phyloP scores from a whole-genome alignment of 2,329 filamentous ascomycete species.

The Exserohilum rostratum region DNA sequence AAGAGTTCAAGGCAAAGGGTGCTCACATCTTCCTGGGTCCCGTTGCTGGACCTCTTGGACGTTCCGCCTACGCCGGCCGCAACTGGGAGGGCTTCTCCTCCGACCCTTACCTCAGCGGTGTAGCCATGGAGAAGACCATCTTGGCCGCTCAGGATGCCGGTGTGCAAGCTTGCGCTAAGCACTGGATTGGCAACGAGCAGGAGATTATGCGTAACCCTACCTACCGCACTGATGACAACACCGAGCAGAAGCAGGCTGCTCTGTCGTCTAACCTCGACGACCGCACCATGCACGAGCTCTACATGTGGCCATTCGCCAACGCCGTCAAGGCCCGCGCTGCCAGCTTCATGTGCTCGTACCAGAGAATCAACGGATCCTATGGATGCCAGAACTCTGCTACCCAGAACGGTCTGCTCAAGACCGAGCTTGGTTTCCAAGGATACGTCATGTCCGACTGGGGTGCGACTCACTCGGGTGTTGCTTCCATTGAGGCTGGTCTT shows the following conservation, averaged over 20 bases:
- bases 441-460: conserved; percentile 54
- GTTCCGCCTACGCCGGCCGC: conserved; percentile 49
- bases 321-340: conserved; percentile 63
- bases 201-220: conserved; percentile 54
- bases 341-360: conserved; percentile 65
- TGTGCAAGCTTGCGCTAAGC: conserved; percentile 55
- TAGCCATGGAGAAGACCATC: conserved; percentile 50
- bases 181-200: conserved; percentile 68
- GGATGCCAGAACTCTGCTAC: conserved; percentile 49
- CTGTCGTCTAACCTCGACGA: conserved; percentile 69
- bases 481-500: conserved; percentile 50
- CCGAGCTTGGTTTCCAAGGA: conserved; percentile 58
- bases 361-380: conserved; percentile 46
- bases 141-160: conserved; percentile 50
- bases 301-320: conserved; percentile 71
- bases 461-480: conserved; percentile 55
- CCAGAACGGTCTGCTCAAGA: conserved; percentile 59
- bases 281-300: conserved; percentile 68
- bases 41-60: conserved; percentile 53
- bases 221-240: conserved; percentile 61
- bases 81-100: conserved; percentile 54
- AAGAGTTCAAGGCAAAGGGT: conserved; percentile 46
- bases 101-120: conserved; percentile 54
- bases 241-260: conserved; percentile 54
- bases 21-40: conserved; percentile 58